These are phyloP conservation scores for Adansonia madagascariensis DNA, from an alignment of 441 rosid genomes.

Conservation along the genomic window DNA sequence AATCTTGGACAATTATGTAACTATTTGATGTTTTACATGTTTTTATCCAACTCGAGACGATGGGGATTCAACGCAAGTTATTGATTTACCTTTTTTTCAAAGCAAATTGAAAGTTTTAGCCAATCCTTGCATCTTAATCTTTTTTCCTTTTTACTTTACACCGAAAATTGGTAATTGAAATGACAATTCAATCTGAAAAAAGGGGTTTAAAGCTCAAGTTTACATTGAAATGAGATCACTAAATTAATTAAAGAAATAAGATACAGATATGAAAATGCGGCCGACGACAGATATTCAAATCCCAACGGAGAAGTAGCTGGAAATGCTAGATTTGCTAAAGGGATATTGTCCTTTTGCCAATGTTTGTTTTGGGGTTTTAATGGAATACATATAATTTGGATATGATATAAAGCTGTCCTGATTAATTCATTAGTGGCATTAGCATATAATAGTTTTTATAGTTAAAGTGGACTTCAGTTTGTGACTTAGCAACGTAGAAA, in stretches of 20 bases:
- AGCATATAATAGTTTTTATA: neutral
- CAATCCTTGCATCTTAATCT: neutral
- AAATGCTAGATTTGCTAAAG: neutral
- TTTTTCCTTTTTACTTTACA: neutral
- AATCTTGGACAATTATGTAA: no score
- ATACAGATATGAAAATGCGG: neutral
- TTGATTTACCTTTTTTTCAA: neutral
- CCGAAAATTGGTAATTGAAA: neutral
- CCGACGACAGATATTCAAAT: neutral
- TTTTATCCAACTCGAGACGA: no score
- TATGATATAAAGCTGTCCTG: neutral
- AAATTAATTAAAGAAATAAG: neutral
- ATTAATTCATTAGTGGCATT: neutral
- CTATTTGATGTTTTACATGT: no score
- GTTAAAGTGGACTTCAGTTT: neutral
- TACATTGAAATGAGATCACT: neutral
- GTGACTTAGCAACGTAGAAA: constrained; percentile 25
- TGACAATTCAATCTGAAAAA: neutral
- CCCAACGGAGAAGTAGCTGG: constrained; percentile 6
- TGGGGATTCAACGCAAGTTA: no score
- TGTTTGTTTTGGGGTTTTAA: neutral
- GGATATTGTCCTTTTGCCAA: neutral
- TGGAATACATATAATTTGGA: neutral
- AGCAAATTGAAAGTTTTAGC: neutral
- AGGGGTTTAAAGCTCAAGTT: neutral